Evolutionary conservation across 345 rosid species (phyloP).

Genomic region (Murraya paniculata): DNA sequence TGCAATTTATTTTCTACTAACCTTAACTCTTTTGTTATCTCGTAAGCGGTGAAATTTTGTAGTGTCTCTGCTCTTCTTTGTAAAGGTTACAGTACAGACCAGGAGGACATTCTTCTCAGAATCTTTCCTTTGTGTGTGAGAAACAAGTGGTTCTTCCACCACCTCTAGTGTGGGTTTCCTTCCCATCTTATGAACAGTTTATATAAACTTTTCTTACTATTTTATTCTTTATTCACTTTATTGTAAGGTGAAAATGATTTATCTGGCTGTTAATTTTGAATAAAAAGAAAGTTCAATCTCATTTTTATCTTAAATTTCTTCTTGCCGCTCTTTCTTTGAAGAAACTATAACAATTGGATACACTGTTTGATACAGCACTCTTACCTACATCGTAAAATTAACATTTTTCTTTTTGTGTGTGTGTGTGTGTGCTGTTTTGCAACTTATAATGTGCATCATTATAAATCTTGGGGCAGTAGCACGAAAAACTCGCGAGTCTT

Average conservation of each 20-base stretch:
- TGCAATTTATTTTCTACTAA: background rate
- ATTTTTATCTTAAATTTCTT: background rate
- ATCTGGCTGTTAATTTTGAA: background rate
- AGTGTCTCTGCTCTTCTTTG: slow-evolving; percentile 8
- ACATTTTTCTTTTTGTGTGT: too few species aligned
- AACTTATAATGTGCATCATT: too few species aligned
- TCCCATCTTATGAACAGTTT: background rate
- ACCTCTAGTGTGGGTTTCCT: background rate
- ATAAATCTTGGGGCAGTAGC: too few species aligned
- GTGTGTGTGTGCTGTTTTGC: too few species aligned
- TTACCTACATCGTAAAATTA: too few species aligned
- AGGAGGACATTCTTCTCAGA: background rate
- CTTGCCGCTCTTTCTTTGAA: background rate
- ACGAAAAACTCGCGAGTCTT: too few species aligned
- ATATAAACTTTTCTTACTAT: background rate
- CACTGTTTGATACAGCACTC: too few species aligned
- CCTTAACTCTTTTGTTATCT: slow-evolving; percentile 5
- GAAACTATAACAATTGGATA: too few species aligned
- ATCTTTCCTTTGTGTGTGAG: background rate
- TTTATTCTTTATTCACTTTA: background rate
- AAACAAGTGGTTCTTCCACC: background rate
- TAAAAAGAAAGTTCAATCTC: too few species aligned
- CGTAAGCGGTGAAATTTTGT: background rate
- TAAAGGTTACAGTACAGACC: background rate
- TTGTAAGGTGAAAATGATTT: background rate